phyloP scores from a whole-genome alignment of 73 alveolate genomes.

The Paraurostyla sp. region DNA sequence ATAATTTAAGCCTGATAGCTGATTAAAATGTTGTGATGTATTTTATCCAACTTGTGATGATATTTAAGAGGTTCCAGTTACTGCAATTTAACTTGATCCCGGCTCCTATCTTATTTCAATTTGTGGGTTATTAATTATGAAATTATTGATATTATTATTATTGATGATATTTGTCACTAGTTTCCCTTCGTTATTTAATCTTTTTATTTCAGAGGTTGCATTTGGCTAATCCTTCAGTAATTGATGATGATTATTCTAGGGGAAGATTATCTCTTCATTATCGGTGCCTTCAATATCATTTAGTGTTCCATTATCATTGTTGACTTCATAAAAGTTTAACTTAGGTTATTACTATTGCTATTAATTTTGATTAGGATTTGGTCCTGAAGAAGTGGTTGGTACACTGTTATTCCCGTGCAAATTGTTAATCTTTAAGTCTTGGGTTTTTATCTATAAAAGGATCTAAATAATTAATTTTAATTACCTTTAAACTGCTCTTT shows the following conservation, averaged over 20 bases:
- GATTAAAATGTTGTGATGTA: neutral
- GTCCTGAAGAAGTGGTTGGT: neutral
- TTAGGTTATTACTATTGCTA: neutral
- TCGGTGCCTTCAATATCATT: constrained; percentile 41
- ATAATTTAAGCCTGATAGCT: constrained; percentile 32
- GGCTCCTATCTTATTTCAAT: constrained; percentile 15
- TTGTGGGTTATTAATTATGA: constrained; percentile 38
- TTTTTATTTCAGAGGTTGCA: neutral
- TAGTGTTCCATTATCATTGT: constrained; percentile 14
- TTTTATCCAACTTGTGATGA: no score
- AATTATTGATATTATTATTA: constrained; percentile 60
- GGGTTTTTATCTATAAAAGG: constrained; percentile 30
- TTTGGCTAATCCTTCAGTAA: neutral
- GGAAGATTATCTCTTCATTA: constrained; percentile 33
- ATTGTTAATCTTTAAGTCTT: neutral
- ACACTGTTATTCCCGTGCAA: neutral
- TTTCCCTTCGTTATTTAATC: constrained; percentile 20
- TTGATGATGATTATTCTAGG: constrained; percentile 15
- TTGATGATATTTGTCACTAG: constrained; percentile 50
- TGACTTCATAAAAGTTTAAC: neutral
- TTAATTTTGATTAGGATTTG: neutral
- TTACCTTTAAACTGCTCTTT: constrained; percentile 39
- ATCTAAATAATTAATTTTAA: neutral
- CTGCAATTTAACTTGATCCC: no score
- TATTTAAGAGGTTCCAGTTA: no score